Base-by-base conservation (phyloP, 2,329 filamentous ascomycete genomes). In the Neopestalotiopsis rosae region DNA sequence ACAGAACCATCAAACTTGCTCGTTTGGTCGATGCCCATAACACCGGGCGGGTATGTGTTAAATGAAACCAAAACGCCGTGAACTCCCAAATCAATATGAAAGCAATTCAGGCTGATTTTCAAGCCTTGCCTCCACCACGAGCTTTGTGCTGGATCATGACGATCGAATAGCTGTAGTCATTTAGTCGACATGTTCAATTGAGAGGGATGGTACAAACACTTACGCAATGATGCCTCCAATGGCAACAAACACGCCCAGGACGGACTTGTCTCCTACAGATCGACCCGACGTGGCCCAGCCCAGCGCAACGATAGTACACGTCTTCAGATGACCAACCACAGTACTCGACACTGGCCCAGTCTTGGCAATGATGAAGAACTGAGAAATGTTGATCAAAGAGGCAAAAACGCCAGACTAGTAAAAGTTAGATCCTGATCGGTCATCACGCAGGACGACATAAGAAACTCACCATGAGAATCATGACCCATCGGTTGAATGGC, bases 281-380 rank as follows among this genome's bases (percentile, higher is more conserved):
- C 87, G 80, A 9, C 88, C 86, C 12, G 85, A 88, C 0, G 81
- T 83, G 68, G 83, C 80, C 89, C 89, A 91, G 38, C 89, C 89
- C 4, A 91, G 78, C 20, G 85, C 85, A n/a, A 91, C 88, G 71
- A 91, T 91, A 5, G 86, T 86, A 73, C 88, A 90, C 0, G 89
- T 91, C 79, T 91, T 91, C 45, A 90, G 81, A 73, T 91, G 89
- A 0, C 89, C 90, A 17, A 91, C 88, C 0, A 92, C 88, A 0
- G 89, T 91, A 72, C 88, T 90, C 7, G 88, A 89, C 4, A 91
- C 89, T 0, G 89, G 87, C 0, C 89, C 89, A 0, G 87, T 88
- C 76, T 89, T 85, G 2, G 87, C 88, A 58, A 90, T 85, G 70
- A 90, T 89, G 77, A 89, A 90, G 71, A 89, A 89, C 75, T 88